phyloP scores from a whole-genome alignment of 768 basidiomycete species.

The Mycena polygramma region DNA sequence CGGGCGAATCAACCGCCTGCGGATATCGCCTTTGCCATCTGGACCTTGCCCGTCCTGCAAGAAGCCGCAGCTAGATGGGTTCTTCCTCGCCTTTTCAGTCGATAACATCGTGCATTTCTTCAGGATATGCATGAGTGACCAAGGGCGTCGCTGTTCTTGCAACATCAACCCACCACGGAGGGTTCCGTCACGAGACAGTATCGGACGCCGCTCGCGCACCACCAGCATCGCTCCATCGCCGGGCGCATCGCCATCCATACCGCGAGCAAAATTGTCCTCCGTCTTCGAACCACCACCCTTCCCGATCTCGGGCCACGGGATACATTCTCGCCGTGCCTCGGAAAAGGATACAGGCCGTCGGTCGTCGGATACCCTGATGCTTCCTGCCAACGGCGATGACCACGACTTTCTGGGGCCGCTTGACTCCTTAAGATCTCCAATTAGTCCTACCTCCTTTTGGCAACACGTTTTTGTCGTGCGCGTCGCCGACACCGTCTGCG shows the following conservation, averaged over 20 bases:
- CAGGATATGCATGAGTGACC: slow-evolving; percentile 70
- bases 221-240: slow-evolving; percentile 64
- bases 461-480: slow-evolving; percentile 67
- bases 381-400: slow-evolving; percentile 62
- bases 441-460: slow-evolving; percentile 62
- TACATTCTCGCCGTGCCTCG: slow-evolving; percentile 78
- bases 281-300: slow-evolving; percentile 68
- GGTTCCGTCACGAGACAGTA: slow-evolving; percentile 58
- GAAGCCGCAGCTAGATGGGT: slow-evolving; percentile 73
- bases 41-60: slow-evolving; percentile 80
- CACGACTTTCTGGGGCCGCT: slow-evolving; percentile 44
- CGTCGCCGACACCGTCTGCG: slow-evolving; percentile 70
- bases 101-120: slow-evolving; percentile 74
- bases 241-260: slow-evolving; percentile 61
- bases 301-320: slow-evolving; percentile 85
- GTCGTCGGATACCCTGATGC: slow-evolving; percentile 58
- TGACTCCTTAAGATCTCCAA: slow-evolving; percentile 49
- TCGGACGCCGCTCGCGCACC: slow-evolving; percentile 72
- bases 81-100: slow-evolving; percentile 77
- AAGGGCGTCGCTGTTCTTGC: slow-evolving; percentile 78
- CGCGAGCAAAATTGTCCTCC: slow-evolving; percentile 64
- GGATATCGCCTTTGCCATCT: slow-evolving; percentile 65
- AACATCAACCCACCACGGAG: slow-evolving; percentile 61
- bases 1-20: slow-evolving; percentile 71
- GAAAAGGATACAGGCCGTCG: slow-evolving; percentile 74